phyloP scores from a whole-genome alignment of 2,329 filamentous ascomycete genomes.

The Paecilomyces dactylethromorphus region DNA sequence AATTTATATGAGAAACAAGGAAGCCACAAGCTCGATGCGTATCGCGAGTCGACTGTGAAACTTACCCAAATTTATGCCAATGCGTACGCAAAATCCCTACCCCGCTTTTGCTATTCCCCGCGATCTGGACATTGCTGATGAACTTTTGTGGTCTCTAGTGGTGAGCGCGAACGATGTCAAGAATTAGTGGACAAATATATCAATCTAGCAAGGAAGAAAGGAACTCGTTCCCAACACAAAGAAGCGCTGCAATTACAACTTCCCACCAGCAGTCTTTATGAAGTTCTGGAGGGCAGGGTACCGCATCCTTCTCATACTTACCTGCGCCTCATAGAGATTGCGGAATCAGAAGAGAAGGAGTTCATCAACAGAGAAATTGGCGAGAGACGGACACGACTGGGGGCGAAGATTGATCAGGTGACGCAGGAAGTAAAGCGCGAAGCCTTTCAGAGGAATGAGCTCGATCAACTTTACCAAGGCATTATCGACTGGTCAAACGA shows the following conservation, averaged over 20 bases:
- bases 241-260: slow-evolving; percentile 69
- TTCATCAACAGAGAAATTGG: slow-evolving; percentile 85
- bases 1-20: slow-evolving; percentile 78
- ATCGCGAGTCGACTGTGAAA: slow-evolving; percentile 65
- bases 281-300: slow-evolving; percentile 74
- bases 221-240: slow-evolving; percentile 66
- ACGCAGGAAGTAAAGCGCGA: slow-evolving; percentile 83
- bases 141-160: slow-evolving; percentile 26
- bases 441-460: slow-evolving; percentile 64
- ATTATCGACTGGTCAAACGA: slow-evolving; percentile 87
- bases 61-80: slow-evolving; percentile 69
- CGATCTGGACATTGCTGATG: slow-evolving; percentile 8
- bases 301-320: slow-evolving; percentile 76
- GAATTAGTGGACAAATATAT: slow-evolving; percentile 72
- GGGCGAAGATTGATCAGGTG: slow-evolving; percentile 75
- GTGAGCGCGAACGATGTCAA: slow-evolving; percentile 54
- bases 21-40: slow-evolving; percentile 61
- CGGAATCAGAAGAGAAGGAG: slow-evolving; percentile 80
- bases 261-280: slow-evolving; percentile 74
- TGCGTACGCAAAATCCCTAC: slow-evolving; percentile 40
- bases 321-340: slow-evolving; percentile 71
- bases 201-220: slow-evolving; percentile 64
- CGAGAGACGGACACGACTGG: slow-evolving; percentile 79
- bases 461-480: slow-evolving; percentile 75
- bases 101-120: background rate